Evolutionary conservation across 176 grass and related monocot species (phyloP).

Genomic region (Raddia distichophylla): DNA sequence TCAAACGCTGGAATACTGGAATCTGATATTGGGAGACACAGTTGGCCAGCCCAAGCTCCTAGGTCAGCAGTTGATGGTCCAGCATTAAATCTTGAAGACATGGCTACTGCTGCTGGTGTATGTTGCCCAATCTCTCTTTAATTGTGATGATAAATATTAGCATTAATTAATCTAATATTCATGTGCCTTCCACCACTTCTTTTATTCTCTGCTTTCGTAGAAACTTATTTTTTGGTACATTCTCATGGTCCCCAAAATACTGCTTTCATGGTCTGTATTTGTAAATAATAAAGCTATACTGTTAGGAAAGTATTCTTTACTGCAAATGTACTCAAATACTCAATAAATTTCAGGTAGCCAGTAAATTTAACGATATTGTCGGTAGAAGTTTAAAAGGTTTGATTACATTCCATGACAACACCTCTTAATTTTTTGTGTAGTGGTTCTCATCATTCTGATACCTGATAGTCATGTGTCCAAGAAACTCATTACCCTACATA

Average conservation of each 20-base stretch:
- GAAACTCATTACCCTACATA: conserved; percentile 1
- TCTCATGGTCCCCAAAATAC: neutral
- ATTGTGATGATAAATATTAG: conserved; percentile 18
- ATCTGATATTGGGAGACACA: conserved; percentile 55
- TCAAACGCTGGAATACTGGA: conserved; percentile 53
- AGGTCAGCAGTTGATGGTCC: conserved; percentile 50
- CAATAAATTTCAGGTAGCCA: neutral
- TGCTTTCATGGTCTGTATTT: conserved; percentile 18
- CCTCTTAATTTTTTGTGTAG: conserved; percentile 13
- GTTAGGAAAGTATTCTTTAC: conserved; percentile 14
- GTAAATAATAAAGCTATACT: conserved; percentile 13
- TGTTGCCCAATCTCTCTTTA: conserved; percentile 48
- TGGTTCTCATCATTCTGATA: neutral
- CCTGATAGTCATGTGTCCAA: neutral
- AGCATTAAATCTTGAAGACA: conserved; percentile 59
- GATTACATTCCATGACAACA: neutral
- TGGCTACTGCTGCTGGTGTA: conserved; percentile 57
- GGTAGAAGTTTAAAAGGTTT: conserved; percentile 15
- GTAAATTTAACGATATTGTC: neutral
- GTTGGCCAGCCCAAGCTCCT: conserved; percentile 60
- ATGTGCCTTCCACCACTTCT: conserved; percentile 1
- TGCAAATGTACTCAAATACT: neutral
- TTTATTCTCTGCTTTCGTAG: neutral
- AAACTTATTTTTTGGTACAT: neutral
- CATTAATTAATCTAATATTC: conserved; percentile 28